Evolutionary conservation across 2,329 filamentous ascomycete genomes (phyloP).

Genomic region (Phyllosticta citriasiana): DNA sequence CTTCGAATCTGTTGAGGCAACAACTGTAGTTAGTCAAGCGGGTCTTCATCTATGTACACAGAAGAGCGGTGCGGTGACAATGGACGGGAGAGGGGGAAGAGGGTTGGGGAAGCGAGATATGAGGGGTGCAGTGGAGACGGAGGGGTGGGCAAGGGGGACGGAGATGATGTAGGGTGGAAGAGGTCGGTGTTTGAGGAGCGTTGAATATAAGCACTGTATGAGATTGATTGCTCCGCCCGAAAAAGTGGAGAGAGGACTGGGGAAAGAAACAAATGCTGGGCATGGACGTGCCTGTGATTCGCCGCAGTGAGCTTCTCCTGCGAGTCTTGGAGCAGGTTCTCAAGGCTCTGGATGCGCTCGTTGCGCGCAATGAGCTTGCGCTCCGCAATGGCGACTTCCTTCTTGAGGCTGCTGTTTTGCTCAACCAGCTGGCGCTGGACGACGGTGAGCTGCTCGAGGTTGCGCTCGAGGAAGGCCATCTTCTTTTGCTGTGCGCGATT

Average conservation of each 20-base stretch:
- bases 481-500: slow-evolving; percentile 99
- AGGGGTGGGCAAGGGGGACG: slow-evolving; percentile 1
- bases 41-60: slow-evolving; percentile 7
- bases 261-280: slow-evolving; percentile 7
- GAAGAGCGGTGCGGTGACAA: slow-evolving; percentile 2
- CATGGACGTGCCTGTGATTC: slow-evolving; percentile 73
- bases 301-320: slow-evolving; percentile 97
- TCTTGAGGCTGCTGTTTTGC: slow-evolving; percentile 94
- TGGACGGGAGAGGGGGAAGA: slow-evolving; percentile 6
- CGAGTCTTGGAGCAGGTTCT: slow-evolving; percentile 85
- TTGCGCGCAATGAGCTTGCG: slow-evolving; percentile 93
- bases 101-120: slow-evolving; percentile 1
- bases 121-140: background rate
- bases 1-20: slow-evolving; percentile 67
- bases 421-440: slow-evolving; percentile 96
- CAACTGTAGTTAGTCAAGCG: slow-evolving; percentile 10
- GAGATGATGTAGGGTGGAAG: slow-evolving; percentile 6
- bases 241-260: slow-evolving; percentile 7
- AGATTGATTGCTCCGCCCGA: slow-evolving; percentile 8
- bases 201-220: slow-evolving; percentile 9
- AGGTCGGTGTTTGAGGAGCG: slow-evolving; percentile 1
- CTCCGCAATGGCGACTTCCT: slow-evolving; percentile 97
- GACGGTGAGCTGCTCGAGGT: slow-evolving; percentile 93
- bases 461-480: slow-evolving; percentile 98
- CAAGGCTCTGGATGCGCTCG: slow-evolving; percentile 90